Evolutionary conservation across 179 eudicot species (phyloP).

Genomic region (Corrigiola litoralis): DNA sequence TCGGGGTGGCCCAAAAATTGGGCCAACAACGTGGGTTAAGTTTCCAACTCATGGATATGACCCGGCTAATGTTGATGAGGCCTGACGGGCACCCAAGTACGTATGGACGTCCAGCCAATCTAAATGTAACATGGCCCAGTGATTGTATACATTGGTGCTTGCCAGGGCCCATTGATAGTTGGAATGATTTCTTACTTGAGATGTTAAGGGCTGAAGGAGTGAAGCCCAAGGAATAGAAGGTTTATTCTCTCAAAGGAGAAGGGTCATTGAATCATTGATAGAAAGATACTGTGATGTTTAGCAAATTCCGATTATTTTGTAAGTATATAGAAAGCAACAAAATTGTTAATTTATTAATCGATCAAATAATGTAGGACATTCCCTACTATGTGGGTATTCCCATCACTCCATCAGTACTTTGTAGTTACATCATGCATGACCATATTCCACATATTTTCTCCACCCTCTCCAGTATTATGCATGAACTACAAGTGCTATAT

Average conservation of each 20-base stretch:
- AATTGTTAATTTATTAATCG: neutral
- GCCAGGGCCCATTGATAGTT: conserved; percentile 69
- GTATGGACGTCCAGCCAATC: conserved; percentile 47
- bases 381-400: too few species aligned
- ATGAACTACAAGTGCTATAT: too few species aligned
- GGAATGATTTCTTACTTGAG: conserved; percentile 63
- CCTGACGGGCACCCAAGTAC: conserved; percentile 79
- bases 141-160: conserved; percentile 79
- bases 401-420: too few species aligned
- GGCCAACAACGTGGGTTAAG: conserved; percentile 35
- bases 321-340: conserved; percentile 4
- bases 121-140: conserved; percentile 40
- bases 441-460: too few species aligned
- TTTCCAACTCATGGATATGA: conserved; percentile 50
- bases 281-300: neutral
- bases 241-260: too few species aligned
- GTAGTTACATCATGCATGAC: neutral
- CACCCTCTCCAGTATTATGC: too few species aligned
- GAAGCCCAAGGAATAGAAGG: conserved; percentile 7
- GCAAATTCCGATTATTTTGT: neutral
- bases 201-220: conserved; percentile 36
- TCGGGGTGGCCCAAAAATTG: conserved; percentile 32
- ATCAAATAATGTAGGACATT: too few species aligned
- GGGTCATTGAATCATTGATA: too few species aligned
- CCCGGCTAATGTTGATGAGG: conserved; percentile 49